Evolutionary conservation across 805 yeast genomes (phyloP).

Genomic region (Saccharomycopsis guyanensis): DNA sequence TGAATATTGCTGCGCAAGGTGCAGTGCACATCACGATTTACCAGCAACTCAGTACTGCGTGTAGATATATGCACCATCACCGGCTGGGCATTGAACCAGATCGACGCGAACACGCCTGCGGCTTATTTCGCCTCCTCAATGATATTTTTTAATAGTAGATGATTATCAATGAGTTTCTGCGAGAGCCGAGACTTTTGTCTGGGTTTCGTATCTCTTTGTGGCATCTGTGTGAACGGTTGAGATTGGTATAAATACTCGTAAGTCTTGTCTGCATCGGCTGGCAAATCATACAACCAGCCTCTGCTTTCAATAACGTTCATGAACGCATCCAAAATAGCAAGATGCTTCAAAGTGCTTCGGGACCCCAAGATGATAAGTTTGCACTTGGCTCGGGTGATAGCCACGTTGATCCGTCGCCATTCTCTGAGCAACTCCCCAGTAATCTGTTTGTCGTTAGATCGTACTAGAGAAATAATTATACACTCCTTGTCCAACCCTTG

Average conservation of each 20-base stretch:
- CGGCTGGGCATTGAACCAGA: no score
- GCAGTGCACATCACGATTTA: no score
- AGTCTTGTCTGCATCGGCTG: constrained; percentile 33
- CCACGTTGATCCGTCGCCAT: constrained; percentile 90
- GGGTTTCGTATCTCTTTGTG: background rate
- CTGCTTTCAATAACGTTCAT: constrained; percentile 47
- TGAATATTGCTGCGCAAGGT: no score
- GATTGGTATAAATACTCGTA: constrained; percentile 28
- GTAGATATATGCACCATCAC: no score
- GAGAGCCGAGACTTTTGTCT: constrained; percentile 7
- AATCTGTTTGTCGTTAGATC: constrained; percentile 58
- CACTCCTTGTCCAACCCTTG: constrained; percentile 96
- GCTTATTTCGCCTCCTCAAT: no score
- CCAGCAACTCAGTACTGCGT: no score
- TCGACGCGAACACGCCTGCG: no score
- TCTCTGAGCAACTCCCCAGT: constrained; percentile 79
- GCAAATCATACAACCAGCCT: constrained; percentile 59
- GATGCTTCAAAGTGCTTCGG: constrained; percentile 45
- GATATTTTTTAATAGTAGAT: constrained; percentile 17
- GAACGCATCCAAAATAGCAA: constrained; percentile 49
- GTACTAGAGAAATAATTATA: constrained; percentile 79
- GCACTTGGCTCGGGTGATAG: constrained; percentile 82
- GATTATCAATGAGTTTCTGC: constrained; percentile 16
- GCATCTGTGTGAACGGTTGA: background rate
- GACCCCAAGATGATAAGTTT: constrained; percentile 85